Percentiles rank a stretch among this genome's conserved stretches.
Conservation (phyloP, 1,284 basidiomycete species). For the Mycena sp. region DNA sequence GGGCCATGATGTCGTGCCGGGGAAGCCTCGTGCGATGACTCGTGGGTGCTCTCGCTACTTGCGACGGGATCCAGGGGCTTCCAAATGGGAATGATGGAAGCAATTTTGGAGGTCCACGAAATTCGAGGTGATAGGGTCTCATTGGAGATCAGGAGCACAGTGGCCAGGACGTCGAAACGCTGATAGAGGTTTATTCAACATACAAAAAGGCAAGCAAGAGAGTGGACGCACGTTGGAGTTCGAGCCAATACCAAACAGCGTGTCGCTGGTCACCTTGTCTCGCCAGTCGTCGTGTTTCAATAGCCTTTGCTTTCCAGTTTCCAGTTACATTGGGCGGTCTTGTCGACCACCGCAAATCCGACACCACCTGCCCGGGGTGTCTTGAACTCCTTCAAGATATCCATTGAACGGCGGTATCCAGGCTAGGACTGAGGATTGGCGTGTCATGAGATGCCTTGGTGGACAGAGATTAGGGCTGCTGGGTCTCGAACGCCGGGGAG, state of each 20-base stretch:
- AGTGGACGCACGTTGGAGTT: too few species aligned
- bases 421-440: neutral
- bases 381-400: constrained; percentile 29
- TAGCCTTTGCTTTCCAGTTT: too few species aligned
- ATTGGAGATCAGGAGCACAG: constrained; percentile 33
- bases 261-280: too few species aligned
- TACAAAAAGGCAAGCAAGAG: too few species aligned
- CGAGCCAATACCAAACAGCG: too few species aligned
- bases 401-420: neutral
- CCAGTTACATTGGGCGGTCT: neutral
- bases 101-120: constrained; percentile 30
- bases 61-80: constrained; percentile 15
- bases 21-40: constrained; percentile 36
- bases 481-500: too few species aligned
- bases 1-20: constrained; percentile 27
- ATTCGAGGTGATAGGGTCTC: constrained; percentile 28
- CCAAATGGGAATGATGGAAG: constrained; percentile 29
- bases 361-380: constrained; percentile 32
- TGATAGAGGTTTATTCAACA: neutral
- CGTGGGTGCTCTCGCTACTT: constrained; percentile 30
- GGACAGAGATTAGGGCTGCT: too few species aligned
- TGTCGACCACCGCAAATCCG: too few species aligned
- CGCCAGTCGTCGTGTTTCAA: too few species aligned
- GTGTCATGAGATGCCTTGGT: too few species aligned
- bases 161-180: constrained; percentile 27